A percentile compares a stretch with the other conserved stretches of the same genome.
Conservation (phyloP, 768 basidiomycete species). For the Leucocoprinus sp. region DNA sequence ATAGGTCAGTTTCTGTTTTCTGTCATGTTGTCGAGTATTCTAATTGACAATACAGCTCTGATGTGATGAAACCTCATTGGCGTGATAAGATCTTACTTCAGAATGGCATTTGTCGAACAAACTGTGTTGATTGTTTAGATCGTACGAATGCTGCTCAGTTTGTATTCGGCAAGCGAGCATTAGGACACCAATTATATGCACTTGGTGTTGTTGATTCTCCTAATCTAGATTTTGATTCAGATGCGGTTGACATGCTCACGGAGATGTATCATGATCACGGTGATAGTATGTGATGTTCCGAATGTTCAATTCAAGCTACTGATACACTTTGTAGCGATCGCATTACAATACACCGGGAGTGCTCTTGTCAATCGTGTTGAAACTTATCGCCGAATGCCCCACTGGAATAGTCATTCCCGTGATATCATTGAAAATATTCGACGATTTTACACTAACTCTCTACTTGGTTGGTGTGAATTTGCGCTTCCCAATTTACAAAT, state of each 20-base stretch:
- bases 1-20: constrained; percentile 24
- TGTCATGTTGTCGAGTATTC: background rate
- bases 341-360: constrained; percentile 94
- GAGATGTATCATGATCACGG: constrained; percentile 99
- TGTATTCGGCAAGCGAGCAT: constrained; percentile 88
- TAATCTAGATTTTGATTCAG: constrained; percentile 83
- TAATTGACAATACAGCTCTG: constrained; percentile 7
- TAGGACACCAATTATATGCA: constrained; percentile 93
- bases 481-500: background rate
- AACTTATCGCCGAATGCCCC: constrained; percentile 89
- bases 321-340: constrained; percentile 53
- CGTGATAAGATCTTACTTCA: constrained; percentile 71
- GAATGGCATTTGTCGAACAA: constrained; percentile 86
- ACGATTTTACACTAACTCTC: constrained; percentile 90
- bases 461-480: constrained; percentile 52
- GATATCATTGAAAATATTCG: constrained; percentile 95
- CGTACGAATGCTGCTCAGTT: constrained; percentile 97
- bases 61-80: constrained; percentile 34
- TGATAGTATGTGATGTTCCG: constrained; percentile 62
- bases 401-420: constrained; percentile 96
- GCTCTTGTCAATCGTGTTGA: constrained; percentile 94
- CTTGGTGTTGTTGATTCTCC: constrained; percentile 84
- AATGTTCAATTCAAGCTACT: background rate
- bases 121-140: constrained; percentile 96
- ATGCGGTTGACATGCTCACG: constrained; percentile 93